Conservation (phyloP, 371 early-diverging fungal genomes). For the Batrachochytrium dendrobatidis region DNA sequence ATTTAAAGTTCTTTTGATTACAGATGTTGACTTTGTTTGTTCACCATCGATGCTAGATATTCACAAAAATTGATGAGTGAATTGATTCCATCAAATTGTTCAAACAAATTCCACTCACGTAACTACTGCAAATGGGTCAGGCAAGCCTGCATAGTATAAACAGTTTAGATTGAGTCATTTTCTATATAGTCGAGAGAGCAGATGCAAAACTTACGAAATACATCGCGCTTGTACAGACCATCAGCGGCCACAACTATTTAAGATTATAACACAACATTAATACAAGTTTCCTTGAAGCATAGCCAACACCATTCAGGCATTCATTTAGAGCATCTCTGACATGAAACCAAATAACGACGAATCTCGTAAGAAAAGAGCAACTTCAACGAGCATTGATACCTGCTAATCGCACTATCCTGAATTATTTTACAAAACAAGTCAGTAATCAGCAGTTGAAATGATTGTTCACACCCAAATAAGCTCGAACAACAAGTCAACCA, state of each 20-base stretch:
- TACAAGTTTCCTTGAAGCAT: background rate
- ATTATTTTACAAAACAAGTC: background rate
- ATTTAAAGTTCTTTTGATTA: constrained; percentile 70
- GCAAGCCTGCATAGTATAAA: constrained; percentile 40
- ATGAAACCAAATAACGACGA: background rate
- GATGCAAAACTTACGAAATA: constrained; percentile 63
- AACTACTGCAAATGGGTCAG: constrained; percentile 84
- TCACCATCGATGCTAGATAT: constrained; percentile 66
- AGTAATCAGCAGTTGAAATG: no score
- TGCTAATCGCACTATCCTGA: background rate
- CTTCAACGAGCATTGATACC: background rate
- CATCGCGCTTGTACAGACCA: constrained; percentile 82
- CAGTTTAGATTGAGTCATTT: background rate
- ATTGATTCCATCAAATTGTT: constrained; percentile 71
- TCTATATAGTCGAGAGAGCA: background rate
- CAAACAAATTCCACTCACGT: constrained; percentile 72
- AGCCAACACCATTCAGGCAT: no score
- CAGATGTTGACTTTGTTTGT: constrained; percentile 68
- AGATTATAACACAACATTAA: background rate
- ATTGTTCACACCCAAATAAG: no score
- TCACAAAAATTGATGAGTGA: constrained; percentile 78
- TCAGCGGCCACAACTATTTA: constrained; percentile 81
- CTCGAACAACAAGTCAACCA: no score
- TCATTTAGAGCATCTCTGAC: background rate
- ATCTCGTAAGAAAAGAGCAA: background rate